Conservation (phyloP, 192 early-diverging fungal species). For the Phycomyces nitens region DNA sequence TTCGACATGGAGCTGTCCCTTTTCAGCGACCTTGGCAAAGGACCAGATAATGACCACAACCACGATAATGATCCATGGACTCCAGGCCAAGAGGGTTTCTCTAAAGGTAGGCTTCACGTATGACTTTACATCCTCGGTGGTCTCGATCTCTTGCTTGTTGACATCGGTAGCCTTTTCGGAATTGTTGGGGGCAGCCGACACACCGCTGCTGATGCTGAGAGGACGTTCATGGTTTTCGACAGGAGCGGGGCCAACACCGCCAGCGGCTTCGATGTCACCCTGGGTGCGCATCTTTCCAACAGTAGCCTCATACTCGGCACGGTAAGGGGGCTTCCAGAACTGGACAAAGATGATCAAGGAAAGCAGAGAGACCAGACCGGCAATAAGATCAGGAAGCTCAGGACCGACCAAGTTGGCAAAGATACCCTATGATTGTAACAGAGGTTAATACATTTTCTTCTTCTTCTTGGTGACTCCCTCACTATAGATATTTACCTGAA, state of each 20-base stretch:
- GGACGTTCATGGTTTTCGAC: not conserved
- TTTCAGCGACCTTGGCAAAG: constrained; percentile 14
- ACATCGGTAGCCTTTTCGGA: too few relatives aligned
- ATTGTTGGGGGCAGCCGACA: not conserved
- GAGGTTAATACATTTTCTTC: too few relatives aligned
- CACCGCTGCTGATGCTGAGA: not conserved
- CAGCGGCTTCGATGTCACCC: not conserved
- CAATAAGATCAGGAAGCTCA: constrained; percentile 39
- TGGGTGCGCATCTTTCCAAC: not conserved
- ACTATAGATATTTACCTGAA: constrained; percentile 14
- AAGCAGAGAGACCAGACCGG: constrained; percentile 30
- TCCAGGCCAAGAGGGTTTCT: constrained; percentile 29
- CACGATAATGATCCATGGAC: constrained; percentile 35
- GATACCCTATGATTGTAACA: not conserved
- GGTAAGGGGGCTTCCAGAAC: constrained; percentile 36
- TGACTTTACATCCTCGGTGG: not conserved
- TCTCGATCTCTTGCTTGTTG: too few relatives aligned
- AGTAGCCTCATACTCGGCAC: constrained; percentile 22
- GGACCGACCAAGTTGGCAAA: constrained; percentile 39
- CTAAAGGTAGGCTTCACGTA: constrained; percentile 18
- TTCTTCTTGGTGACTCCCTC: not conserved
- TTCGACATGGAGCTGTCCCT: constrained; percentile 21
- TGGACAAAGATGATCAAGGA: constrained; percentile 31
- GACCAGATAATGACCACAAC: constrained; percentile 35
- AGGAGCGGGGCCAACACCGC: too few relatives aligned